Evolutionary conservation across 2,329 filamentous ascomycete genomes (phyloP), one percentile per base, ranked within the genome.

Genomic region (Onygena corvina): DNA sequence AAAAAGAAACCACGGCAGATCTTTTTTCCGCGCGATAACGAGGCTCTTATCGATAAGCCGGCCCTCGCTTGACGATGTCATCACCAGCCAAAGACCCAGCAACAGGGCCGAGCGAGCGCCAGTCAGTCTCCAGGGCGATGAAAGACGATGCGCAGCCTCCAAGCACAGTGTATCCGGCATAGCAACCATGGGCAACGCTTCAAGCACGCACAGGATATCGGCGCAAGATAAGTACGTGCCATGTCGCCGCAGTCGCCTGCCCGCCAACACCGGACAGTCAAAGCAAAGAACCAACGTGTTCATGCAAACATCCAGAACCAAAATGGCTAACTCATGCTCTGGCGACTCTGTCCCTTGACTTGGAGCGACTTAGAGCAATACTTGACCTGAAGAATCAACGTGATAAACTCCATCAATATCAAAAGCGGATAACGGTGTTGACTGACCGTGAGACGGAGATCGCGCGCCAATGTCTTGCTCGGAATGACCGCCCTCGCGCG

Each of bases 361-460:
- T 33, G 14, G 25, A 33, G 46, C 55, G 49, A 14, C 25, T 21
- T 64, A 95, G 89, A 72, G 90, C 90, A 52, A 95, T 96, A 68
- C 83, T 96, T 61, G 89, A 96, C 70, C 84, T 96, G 72, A 96
- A 96, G 73, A 87, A 81, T 69, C 90, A 96, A 72, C 89, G 92
- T 67, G 92, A 98, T 74, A 93, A 88, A 67, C 82, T 98, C 2
- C 89, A 93, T 62, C 88, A 94, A 66, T 96, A 96, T 72, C 90
- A 95, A 68, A 84, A 84, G 61, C 84, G 86, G 60, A 92, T 98
- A 63, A 83, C 81, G 30, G 75, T 86, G 47, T 79, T 98, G 31
- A 95, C 90, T 4, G 78, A 83, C 62, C 84, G 84, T 56, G 90
- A 98, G 70, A 94, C 84, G 45, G 83, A 81, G 40, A 84, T 94